phyloP scores from a whole-genome alignment of 768 basidiomycete species.

The button mushroom (Agaricus bisporus) region DNA sequence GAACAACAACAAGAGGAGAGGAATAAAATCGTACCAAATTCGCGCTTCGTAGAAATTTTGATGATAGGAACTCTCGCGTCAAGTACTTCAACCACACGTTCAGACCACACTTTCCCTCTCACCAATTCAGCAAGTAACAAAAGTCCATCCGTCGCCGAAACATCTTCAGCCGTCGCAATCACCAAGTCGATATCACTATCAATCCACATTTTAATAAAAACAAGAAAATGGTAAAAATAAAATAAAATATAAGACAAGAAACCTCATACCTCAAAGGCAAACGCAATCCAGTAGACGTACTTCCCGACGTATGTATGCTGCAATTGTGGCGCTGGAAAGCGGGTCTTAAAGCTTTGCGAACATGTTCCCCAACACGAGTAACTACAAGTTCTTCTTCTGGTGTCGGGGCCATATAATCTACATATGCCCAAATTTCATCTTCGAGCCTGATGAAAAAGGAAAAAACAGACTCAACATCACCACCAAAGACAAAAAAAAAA shows the following conservation, averaged over 20 bases:
- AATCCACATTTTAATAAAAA: background rate
- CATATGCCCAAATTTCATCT: constrained; percentile 55
- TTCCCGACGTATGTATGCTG: constrained; percentile 52
- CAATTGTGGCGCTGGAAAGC: constrained; percentile 41
- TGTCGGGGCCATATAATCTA: constrained; percentile 47
- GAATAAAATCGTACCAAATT: constrained; percentile 28
- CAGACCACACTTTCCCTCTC: constrained; percentile 35
- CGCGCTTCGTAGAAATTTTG: constrained; percentile 42
- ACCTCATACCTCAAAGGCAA: constrained; percentile 50
- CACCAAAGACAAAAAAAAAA: background rate
- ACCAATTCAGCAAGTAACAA: constrained; percentile 44
- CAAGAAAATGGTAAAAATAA: constrained; percentile 2
- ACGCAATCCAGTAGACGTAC: constrained; percentile 52
- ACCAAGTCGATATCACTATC: constrained; percentile 18
- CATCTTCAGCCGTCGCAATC: constrained; percentile 20
- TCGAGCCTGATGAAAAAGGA: constrained; percentile 40
- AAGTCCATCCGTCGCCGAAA: constrained; percentile 33
- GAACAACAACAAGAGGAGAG: too few relatives aligned
- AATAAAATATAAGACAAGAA: constrained; percentile 43
- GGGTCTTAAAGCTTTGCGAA: constrained; percentile 38
- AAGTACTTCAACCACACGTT: constrained; percentile 21
- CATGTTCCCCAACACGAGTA: constrained; percentile 35
- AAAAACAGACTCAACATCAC: background rate
- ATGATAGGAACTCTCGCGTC: constrained; percentile 53
- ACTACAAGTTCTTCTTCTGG: constrained; percentile 43